Evolutionary conservation across 495 filamentous ascomycete genomes (phyloP).

Genomic region (Aspergillus olivimuriae): DNA sequence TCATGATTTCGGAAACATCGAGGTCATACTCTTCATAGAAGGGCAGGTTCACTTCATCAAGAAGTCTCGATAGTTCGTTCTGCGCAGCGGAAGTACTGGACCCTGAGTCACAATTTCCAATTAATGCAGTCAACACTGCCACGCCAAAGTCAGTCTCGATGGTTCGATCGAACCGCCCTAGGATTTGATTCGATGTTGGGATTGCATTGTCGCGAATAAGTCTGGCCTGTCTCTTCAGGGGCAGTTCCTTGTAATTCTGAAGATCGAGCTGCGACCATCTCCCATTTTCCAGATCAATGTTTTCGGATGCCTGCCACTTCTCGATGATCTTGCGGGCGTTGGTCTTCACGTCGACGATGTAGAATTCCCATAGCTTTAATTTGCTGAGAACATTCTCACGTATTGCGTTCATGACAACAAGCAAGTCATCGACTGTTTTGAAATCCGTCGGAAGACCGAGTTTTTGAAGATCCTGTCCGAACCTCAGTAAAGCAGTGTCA

Average conservation of each 20-base stretch:
- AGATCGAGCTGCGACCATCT: conserved; percentile 13
- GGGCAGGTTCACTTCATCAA: conserved; percentile 80
- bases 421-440: conserved; percentile 63
- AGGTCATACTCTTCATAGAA: conserved; percentile 87
- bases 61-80: conserved; percentile 49
- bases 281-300: conserved; percentile 24
- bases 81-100: conserved; percentile 35
- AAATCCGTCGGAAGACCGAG: conserved; percentile 70
- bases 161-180: conserved; percentile 66
- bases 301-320: conserved; percentile 50
- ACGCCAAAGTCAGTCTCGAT: conserved; percentile 64
- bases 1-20: conserved; percentile 74
- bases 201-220: conserved; percentile 59
- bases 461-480: conserved; percentile 58
- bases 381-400: conserved; percentile 71
- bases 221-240: conserved; percentile 54
- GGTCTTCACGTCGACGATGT: conserved; percentile 72
- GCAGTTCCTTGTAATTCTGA: conserved; percentile 39
- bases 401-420: conserved; percentile 75
- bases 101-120: conserved; percentile 56
- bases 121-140: conserved; percentile 59
- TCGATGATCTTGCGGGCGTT: conserved; percentile 61
- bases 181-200: conserved; percentile 60
- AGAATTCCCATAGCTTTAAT: conserved; percentile 88
- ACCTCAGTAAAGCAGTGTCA: conserved; percentile 76